A percentile compares a stretch with the other conserved stretches of the same genome.
Evolutionary conservation across 225 moss, liverwort and hornwort genomes (phyloP).

Genomic region (Physcomitrium patens): DNA sequence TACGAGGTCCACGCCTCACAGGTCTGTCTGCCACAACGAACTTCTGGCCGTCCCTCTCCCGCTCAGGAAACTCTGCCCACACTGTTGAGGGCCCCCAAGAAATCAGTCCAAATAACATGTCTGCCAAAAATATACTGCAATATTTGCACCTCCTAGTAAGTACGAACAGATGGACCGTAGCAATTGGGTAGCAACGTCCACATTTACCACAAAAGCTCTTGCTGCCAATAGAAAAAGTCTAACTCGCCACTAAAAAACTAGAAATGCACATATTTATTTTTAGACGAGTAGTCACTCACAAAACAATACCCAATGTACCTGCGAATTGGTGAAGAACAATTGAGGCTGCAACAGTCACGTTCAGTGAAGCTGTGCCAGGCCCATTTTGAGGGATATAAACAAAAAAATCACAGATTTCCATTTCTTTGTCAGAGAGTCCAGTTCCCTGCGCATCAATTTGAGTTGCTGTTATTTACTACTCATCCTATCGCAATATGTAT

Average conservation of each 20-base stretch:
- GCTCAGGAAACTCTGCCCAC: conserved; percentile 94
- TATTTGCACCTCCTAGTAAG: not conserved
- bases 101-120: conserved; percentile 9
- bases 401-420: conserved; percentile 93
- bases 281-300: not conserved
- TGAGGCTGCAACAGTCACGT: conserved; percentile 97
- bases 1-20: conserved; percentile 72
- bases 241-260: not conserved
- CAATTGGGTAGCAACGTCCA: conserved; percentile 1
- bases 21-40: conserved; percentile 92
- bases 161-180: not conserved
- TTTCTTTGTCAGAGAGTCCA: conserved; percentile 95
- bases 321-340: conserved; percentile 97
- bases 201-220: not conserved
- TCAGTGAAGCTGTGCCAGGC: conserved; percentile 91
- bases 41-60: conserved; percentile 90
- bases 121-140: not conserved
- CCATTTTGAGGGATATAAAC: conserved; percentile 97
- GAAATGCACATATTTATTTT: not conserved
- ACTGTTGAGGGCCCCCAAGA: conserved; percentile 46
- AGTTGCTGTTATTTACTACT: conserved; percentile 17
- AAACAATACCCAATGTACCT: conserved; percentile 43
- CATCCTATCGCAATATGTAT: not conserved
- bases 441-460: conserved; percentile 74
- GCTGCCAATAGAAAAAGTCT: not conserved